Percentiles rank a stretch among this genome's conserved stretches.
These are phyloP conservation scores for Annona squamosa DNA, from an alignment of 164 flowering plant species.

Conservation along the genomic window DNA sequence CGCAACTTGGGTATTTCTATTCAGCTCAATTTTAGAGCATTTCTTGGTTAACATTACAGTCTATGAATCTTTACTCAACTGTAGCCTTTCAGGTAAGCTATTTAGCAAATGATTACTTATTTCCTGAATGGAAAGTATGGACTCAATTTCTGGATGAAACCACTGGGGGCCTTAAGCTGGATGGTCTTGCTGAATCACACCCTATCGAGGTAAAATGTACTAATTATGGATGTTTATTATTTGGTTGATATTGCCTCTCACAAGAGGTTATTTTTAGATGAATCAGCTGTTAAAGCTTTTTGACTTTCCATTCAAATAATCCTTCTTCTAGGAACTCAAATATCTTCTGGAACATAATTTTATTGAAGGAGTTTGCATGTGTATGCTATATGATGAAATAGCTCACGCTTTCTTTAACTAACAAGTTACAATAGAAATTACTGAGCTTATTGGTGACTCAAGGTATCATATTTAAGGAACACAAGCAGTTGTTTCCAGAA, in stretches of 20 bases:
- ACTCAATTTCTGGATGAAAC: slow-evolving; percentile 88
- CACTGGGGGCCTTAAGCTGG: slow-evolving; percentile 78
- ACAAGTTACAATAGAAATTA: no score
- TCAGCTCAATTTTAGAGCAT: background rate
- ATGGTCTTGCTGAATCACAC: slow-evolving; percentile 90
- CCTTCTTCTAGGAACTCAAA: background rate
- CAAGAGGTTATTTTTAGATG: background rate
- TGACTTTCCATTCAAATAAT: background rate
- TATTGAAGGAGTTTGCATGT: background rate
- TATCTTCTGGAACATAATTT: no score
- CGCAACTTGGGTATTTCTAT: slow-evolving; percentile 84
- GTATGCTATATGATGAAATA: no score
- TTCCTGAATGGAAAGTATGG: slow-evolving; percentile 98
- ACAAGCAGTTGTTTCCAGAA: no score
- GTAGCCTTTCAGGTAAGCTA: slow-evolving; percentile 65
- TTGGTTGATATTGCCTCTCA: background rate
- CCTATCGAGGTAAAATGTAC: slow-evolving; percentile 73
- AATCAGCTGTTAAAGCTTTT: background rate
- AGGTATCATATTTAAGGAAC: no score
- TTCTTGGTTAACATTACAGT: background rate
- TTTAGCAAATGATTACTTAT: slow-evolving; percentile 77
- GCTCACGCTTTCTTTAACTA: no score
- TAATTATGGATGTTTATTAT: no score
- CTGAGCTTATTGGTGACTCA: no score
- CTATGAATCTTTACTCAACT: background rate